Evolutionary conservation across 1,284 basidiomycete genomes (phyloP).

Genomic region (Cerioporus squamosus): DNA sequence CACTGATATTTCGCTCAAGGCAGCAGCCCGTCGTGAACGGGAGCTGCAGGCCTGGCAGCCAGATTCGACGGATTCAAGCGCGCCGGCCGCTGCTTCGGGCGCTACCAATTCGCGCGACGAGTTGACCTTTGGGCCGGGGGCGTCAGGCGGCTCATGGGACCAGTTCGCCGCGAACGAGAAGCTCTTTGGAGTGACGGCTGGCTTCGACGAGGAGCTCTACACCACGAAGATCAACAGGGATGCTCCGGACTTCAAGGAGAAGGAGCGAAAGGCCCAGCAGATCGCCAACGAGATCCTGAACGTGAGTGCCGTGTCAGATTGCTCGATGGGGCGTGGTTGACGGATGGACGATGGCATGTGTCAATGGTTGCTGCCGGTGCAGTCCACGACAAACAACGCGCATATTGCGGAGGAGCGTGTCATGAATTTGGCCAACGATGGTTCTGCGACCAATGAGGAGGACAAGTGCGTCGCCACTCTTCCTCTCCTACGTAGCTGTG

Average conservation of each 20-base stretch:
- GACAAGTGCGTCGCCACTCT: constrained; percentile 70
- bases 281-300: constrained; percentile 92
- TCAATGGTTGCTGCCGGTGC: background rate
- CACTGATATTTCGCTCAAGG: constrained; percentile 74
- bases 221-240: constrained; percentile 93
- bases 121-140: constrained; percentile 65
- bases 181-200: constrained; percentile 90
- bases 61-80: constrained; percentile 30
- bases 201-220: constrained; percentile 94
- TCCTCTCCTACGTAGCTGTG: constrained; percentile 18
- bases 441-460: constrained; percentile 82
- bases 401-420: constrained; percentile 94
- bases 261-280: constrained; percentile 86
- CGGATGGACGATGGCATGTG: background rate
- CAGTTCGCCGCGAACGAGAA: constrained; percentile 96
- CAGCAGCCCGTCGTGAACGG: constrained; percentile 64
- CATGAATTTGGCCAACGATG: constrained; percentile 66
- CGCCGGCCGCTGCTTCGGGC: constrained; percentile 15
- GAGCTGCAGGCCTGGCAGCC: constrained; percentile 85
- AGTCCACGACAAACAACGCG: constrained; percentile 75
- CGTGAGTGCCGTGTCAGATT: constrained; percentile 46
- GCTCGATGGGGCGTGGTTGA: background rate
- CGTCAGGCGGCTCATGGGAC: constrained; percentile 74
- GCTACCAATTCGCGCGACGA: constrained; percentile 49
- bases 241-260: constrained; percentile 86